Evolutionary conservation across 2,329 filamentous ascomycete species (phyloP).

Genomic region (Blastomyces parvus): DNA sequence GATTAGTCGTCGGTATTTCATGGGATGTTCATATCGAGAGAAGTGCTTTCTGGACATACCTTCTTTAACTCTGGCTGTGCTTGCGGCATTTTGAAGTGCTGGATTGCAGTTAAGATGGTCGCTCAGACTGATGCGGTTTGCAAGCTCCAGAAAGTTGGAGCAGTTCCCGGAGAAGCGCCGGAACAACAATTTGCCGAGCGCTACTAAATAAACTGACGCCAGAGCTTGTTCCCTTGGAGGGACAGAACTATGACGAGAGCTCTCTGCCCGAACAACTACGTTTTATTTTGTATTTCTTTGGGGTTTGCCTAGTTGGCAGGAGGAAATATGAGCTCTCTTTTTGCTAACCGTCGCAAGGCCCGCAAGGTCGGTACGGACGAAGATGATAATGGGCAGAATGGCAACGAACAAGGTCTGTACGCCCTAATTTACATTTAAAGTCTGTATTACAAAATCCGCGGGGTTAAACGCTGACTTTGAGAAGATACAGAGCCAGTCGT

Average conservation of each 20-base stretch:
- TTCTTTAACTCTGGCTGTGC: slow-evolving; percentile 98
- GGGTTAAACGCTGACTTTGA: slow-evolving; percentile 26
- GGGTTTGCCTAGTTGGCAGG: background rate
- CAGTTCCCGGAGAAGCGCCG: slow-evolving; percentile 16
- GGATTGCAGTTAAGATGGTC: background rate
- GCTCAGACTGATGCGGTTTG: background rate
- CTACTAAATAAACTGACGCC: background rate
- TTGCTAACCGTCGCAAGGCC: slow-evolving; percentile 54
- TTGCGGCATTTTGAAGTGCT: slow-evolving; percentile 72
- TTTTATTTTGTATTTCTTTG: background rate
- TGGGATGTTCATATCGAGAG: background rate
- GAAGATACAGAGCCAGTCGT: slow-evolving; percentile 42
- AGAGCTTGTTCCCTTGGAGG: background rate
- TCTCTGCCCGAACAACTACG: background rate
- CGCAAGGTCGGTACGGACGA: slow-evolving; percentile 68
- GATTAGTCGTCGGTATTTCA: slow-evolving; percentile 9
- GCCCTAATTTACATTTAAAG: slow-evolving; percentile 10
- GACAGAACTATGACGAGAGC: background rate
- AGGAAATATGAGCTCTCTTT: slow-evolving; percentile 48
- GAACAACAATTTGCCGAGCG: slow-evolving; percentile 28
- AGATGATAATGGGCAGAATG: slow-evolving; percentile 43
- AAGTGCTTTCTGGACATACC: slow-evolving; percentile 44
- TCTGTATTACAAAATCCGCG: slow-evolving; percentile 20
- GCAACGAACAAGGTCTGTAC: slow-evolving; percentile 35
- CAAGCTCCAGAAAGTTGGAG: background rate